phyloP scores from a whole-genome alignment of 257 asterid species.

The Nicotiana otophora region DNA sequence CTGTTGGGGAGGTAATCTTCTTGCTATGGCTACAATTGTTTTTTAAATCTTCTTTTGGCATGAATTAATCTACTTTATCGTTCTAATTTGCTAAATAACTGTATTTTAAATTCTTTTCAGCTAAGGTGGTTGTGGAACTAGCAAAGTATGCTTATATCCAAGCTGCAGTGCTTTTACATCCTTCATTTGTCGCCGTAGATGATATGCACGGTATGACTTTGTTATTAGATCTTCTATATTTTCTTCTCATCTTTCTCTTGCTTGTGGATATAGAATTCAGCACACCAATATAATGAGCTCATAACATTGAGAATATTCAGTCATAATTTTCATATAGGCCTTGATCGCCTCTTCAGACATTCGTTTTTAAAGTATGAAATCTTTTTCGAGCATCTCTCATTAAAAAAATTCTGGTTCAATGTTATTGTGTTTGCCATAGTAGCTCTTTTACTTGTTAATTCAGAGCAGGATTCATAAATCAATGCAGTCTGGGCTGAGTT shows the following conservation, averaged over 20 bases:
- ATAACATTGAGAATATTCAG: background rate
- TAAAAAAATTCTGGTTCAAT: background rate
- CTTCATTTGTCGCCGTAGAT: constrained; percentile 46
- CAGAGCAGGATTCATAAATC: background rate
- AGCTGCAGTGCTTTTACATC: constrained; percentile 60
- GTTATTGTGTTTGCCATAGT: background rate
- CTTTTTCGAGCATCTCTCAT: background rate
- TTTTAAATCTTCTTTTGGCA: background rate
- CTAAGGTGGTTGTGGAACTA: constrained; percentile 63
- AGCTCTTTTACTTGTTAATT: background rate
- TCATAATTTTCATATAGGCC: background rate
- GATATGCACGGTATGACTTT: constrained; percentile 44
- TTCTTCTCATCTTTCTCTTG: background rate
- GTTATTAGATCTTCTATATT: background rate
- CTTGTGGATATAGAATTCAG: background rate
- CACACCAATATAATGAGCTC: background rate
- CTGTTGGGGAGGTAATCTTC: constrained; percentile 60
- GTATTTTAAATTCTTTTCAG: constrained; percentile 22
- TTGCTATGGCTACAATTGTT: background rate
- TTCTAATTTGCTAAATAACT: background rate
- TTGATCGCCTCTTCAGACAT: background rate
- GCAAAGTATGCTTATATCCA: constrained; percentile 41
- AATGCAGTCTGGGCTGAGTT: background rate
- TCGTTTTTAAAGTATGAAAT: background rate
- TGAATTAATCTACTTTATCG: background rate